Conservation (phyloP, 495 filamentous ascomycete genomes). For the Neurospora sp. region DNA sequence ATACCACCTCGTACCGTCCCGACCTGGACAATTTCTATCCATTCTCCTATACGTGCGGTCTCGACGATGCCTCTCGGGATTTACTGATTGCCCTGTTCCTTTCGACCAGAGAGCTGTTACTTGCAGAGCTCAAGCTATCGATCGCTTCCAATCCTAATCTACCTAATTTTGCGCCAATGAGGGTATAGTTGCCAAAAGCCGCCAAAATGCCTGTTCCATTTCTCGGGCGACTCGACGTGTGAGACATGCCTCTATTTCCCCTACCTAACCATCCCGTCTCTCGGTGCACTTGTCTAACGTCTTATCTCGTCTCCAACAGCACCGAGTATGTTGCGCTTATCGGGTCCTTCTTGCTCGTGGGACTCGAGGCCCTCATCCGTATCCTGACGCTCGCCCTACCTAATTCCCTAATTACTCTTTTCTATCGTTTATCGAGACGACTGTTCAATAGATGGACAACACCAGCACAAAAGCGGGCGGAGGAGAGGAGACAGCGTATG, state of each 20-base stretch:
- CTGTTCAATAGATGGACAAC: constrained; percentile 73
- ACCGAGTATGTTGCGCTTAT: constrained; percentile 79
- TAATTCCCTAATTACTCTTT: constrained; percentile 69
- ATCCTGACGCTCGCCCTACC: constrained; percentile 86
- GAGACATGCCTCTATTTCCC: constrained; percentile 15
- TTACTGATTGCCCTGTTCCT: background rate
- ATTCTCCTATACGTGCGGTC: background rate
- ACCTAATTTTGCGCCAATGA: constrained; percentile 3
- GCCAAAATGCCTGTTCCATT: constrained; percentile 69
- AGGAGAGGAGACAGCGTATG: constrained; percentile 46
- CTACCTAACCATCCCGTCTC: background rate
- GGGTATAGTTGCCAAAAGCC: constrained; percentile 3
- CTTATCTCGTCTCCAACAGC: constrained; percentile 25
- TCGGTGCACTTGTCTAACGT: background rate
- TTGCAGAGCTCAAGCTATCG: background rate
- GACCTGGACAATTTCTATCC: background rate
- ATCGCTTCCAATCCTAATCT: background rate
- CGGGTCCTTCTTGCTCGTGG: constrained; percentile 69
- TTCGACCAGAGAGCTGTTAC: background rate
- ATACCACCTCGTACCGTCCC: background rate
- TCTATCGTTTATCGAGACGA: constrained; percentile 69
- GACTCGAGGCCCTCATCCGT: constrained; percentile 69
- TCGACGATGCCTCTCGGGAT: background rate
- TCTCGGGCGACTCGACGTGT: constrained; percentile 71
- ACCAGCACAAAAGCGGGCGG: constrained; percentile 52